A percentile compares a stretch with the other conserved stretches of the same genome.
Conservation (phyloP, 495 filamentous ascomycete genomes). For the Aspergillus hancockii region DNA sequence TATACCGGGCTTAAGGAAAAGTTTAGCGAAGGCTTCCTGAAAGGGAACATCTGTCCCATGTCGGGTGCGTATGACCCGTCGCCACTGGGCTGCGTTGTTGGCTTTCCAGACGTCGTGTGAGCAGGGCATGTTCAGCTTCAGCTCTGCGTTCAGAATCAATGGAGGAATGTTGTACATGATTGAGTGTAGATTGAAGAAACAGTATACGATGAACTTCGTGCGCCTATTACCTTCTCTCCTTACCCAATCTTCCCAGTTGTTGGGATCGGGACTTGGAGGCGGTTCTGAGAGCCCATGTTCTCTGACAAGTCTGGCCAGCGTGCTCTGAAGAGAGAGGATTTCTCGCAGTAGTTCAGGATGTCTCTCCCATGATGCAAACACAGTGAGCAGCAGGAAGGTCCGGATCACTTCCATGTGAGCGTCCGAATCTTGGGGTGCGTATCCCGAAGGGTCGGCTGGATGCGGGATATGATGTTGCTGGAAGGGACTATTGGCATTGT, state of each 20-base stretch:
- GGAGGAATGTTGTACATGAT: slow-evolving; percentile 58
- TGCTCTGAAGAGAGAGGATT: slow-evolving; percentile 52
- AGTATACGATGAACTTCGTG: slow-evolving; percentile 55
- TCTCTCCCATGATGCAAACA: slow-evolving; percentile 56
- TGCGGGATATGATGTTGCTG: slow-evolving; percentile 30
- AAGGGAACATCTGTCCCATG: slow-evolving; percentile 44
- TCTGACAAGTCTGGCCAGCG: slow-evolving; percentile 50
- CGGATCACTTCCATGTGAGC: slow-evolving; percentile 53
- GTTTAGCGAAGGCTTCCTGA: slow-evolving; percentile 49
- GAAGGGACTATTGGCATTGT: slow-evolving; percentile 42
- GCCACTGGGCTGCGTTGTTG: slow-evolving; percentile 47
- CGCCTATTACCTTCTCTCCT: slow-evolving; percentile 49
- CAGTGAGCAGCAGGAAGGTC: slow-evolving; percentile 49
- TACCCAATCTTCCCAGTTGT: slow-evolving; percentile 54
- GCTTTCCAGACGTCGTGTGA: slow-evolving; percentile 55
- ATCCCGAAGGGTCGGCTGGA: slow-evolving; percentile 37
- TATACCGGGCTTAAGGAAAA: slow-evolving; percentile 42
- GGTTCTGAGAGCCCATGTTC: slow-evolving; percentile 47
- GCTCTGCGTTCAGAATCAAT: slow-evolving; percentile 50
- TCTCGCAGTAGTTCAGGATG: slow-evolving; percentile 51
- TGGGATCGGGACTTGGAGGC: slow-evolving; percentile 31
- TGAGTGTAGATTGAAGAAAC: slow-evolving; percentile 56
- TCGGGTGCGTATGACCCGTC: slow-evolving; percentile 37
- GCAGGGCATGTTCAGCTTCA: slow-evolving; percentile 52
- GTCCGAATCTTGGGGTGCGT: slow-evolving; percentile 47